Evolutionary conservation across 139 green algal species (phyloP), one percentile per base, ranked within the genome.

Genomic region (Auxenochlorella pyrenoidosa): DNA sequence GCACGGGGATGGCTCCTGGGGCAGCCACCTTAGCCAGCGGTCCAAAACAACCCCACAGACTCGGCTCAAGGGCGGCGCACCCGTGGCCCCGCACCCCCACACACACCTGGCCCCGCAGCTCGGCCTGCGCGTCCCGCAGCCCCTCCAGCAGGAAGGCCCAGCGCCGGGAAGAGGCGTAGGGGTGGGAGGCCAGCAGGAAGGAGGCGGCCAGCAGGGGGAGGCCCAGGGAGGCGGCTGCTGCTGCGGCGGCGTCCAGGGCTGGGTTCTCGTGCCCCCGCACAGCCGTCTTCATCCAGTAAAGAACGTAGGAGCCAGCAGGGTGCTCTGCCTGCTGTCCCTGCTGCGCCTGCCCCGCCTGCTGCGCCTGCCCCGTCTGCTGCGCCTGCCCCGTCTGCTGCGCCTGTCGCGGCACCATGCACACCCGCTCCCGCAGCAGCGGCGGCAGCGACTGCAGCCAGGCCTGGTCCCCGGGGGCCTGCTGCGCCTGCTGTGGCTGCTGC

Each of bases 221-320:
- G 40, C 80, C 60, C 5, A 43, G 18, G 6, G 72, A 19, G 10
- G 60, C 60, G 4, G 80, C 80, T 0, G 80, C 80, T 0, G 80
- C 80, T 0, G 80, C 63, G 15, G 80, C 80, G 18, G 63, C 80
- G 34, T 85, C 80, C 28, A 85, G 80, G 2, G 80, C 80, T 0
- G 80, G 80, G 40, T 85, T 85, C 30, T 85, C 80, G 30, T 85
- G 80, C 26, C 79, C 80, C 40, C 80, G 28, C 15, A 85, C 63
- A 2, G 80, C 80, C 5, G 80, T 85, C 30, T 85, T 85, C 63
- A 85, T 76, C 80, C 80, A 85, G 63, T 85, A 85, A 41, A 85
- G 60, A 0, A 85, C 40, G 5, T 40, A 85, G 5, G 63, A n/a
- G 26, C 63, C 28, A n/a, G n/a, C n/a, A n/a, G n/a, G n/a, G n/a